phyloP scores from a whole-genome alignment of 75 land plant genomes.

The Chamaecyparis obtusa region DNA sequence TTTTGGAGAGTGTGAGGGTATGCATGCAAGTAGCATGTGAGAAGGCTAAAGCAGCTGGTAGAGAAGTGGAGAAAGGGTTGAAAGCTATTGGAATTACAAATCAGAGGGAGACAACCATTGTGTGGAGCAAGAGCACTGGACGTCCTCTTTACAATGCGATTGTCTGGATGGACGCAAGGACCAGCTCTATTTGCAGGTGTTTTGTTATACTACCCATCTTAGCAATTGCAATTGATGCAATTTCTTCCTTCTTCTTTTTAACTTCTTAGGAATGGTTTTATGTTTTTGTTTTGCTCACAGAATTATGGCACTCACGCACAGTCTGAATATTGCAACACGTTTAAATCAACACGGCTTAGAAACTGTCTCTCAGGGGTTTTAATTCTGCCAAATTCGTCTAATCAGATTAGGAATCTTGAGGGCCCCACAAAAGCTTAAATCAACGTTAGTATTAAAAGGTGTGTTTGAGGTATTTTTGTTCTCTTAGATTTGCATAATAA shows the following conservation, averaged over 20 bases:
- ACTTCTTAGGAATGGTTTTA: neutral
- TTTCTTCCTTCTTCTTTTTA: neutral
- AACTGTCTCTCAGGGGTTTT: neutral
- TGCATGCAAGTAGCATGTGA: slow-evolving; percentile 73
- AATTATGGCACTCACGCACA: neutral
- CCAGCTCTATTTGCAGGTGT: slow-evolving; percentile 84
- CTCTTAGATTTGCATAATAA: too few species aligned
- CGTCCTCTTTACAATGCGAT: slow-evolving; percentile 90
- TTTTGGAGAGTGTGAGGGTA: slow-evolving; percentile 71
- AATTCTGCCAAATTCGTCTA: neutral
- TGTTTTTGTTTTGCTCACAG: neutral
- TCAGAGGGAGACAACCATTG: slow-evolving; percentile 93
- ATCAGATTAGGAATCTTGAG: too few species aligned
- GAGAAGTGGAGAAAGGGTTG: slow-evolving; percentile 53
- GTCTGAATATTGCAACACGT: neutral
- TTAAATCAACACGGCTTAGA: neutral
- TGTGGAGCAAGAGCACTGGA: slow-evolving; percentile 98
- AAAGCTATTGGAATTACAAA: slow-evolving; percentile 95
- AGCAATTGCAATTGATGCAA: neutral
- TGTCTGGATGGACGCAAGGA: slow-evolving; percentile 98
- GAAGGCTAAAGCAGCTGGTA: slow-evolving; percentile 69
- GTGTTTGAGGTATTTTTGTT: too few species aligned
- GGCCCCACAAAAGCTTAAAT: too few species aligned
- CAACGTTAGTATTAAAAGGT: too few species aligned
- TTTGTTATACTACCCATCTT: neutral